phyloP scores from a whole-genome alignment of 495 filamentous ascomycete species.

The Penicillium herquei region DNA sequence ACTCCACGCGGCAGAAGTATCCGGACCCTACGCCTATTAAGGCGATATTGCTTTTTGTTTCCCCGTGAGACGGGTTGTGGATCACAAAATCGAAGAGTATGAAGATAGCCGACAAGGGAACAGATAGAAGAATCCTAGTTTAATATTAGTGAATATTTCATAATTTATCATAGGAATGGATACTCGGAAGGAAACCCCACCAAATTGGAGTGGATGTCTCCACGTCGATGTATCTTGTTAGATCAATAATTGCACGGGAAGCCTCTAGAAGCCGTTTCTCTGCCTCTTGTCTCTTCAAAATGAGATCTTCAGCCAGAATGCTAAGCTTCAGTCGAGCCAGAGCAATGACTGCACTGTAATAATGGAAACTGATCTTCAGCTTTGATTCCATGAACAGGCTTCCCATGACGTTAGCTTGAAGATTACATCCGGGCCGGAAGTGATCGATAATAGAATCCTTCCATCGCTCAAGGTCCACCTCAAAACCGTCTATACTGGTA shows the following conservation, averaged over 20 bases:
- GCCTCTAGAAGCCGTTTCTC: neutral
- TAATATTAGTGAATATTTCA: neutral
- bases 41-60: neutral
- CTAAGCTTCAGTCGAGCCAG: neutral
- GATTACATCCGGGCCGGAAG: neutral
- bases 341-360: neutral
- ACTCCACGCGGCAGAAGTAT: no score
- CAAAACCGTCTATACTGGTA: neutral
- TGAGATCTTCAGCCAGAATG: neutral
- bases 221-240: neutral
- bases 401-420: neutral
- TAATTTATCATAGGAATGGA: neutral
- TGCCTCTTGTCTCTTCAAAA: neutral
- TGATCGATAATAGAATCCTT: neutral
- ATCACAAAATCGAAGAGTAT: neutral
- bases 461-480: neutral
- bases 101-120: neutral
- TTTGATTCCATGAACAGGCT: neutral
- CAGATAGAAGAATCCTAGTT: neutral
- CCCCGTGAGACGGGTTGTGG: neutral
- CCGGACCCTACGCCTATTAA: no score
- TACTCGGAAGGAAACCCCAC: neutral
- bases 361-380: neutral
- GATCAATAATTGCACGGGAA: neutral
- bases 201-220: neutral